phyloP scores from a whole-genome alignment of 2,329 filamentous ascomycete genomes.

The Penicillium sp. region DNA sequence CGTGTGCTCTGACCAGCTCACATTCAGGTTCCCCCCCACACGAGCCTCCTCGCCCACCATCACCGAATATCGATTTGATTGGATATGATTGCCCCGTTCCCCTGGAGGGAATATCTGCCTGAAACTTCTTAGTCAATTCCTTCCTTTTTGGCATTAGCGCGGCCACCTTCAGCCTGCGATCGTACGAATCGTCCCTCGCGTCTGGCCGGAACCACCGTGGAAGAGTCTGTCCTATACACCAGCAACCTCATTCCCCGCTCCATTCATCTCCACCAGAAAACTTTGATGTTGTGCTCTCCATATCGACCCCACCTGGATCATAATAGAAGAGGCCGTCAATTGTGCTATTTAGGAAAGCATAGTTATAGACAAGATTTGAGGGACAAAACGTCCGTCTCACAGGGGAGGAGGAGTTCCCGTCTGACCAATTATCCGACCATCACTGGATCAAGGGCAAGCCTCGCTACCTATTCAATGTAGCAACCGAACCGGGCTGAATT shows the following conservation, averaged over 20 bases:
- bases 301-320: not conserved
- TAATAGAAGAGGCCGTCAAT: not conserved
- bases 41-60: not conserved
- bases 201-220: not conserved
- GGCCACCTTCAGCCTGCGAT: not conserved
- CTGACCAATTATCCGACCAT: not conserved
- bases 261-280: not conserved
- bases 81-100: not conserved
- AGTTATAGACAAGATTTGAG: not conserved
- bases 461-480: not conserved
- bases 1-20: constrained; percentile 7
- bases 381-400: not conserved
- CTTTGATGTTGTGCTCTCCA: not conserved
- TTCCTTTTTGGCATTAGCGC: not conserved
- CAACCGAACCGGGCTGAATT: not conserved
- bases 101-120: not conserved
- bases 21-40: constrained; percentile 2
- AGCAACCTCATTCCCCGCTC: not conserved
- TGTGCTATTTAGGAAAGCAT: not conserved
- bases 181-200: not conserved
- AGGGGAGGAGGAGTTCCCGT: not conserved
- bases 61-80: not conserved
- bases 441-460: not conserved
- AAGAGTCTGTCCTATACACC: not conserved
- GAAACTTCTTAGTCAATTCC: not conserved